Evolutionary conservation across 768 basidiomycete genomes (phyloP).

Genomic region (Lactifluus hygrophoroides): DNA sequence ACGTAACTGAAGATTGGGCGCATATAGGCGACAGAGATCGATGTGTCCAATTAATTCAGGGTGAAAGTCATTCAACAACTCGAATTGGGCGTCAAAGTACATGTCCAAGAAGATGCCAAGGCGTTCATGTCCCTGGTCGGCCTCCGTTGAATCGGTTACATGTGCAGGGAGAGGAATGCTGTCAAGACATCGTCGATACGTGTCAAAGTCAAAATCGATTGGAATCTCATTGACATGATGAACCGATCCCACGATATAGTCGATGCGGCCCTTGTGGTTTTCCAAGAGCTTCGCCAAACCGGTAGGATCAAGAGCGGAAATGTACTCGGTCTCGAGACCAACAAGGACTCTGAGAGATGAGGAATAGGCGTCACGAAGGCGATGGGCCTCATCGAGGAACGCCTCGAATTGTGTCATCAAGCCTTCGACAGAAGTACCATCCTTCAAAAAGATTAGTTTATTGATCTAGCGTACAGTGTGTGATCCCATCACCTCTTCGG

Average conservation of each 20-base stretch:
- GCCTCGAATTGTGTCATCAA: constrained; percentile 58
- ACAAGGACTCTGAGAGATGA: constrained; percentile 68
- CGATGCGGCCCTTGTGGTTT: constrained; percentile 43
- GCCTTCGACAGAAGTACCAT: constrained; percentile 39
- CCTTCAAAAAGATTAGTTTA: constrained; percentile 33
- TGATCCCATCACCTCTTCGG: constrained; percentile 71
- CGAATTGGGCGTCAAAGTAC: constrained; percentile 85
- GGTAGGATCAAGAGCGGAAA: constrained; percentile 58
- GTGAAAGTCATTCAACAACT: constrained; percentile 55
- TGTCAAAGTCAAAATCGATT: constrained; percentile 82
- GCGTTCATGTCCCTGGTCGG: constrained; percentile 23
- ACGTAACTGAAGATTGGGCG: constrained; percentile 49
- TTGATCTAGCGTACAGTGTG: background rate
- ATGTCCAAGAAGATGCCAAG: constrained; percentile 44
- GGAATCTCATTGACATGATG: constrained; percentile 86
- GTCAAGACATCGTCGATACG: constrained; percentile 54
- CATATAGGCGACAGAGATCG: constrained; percentile 85
- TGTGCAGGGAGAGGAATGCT: constrained; percentile 27
- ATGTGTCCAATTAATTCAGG: constrained; percentile 93
- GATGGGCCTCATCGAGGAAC: constrained; percentile 75
- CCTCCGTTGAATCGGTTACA: constrained; percentile 24
- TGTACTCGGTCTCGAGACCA: constrained; percentile 89
- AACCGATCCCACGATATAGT: constrained; percentile 88
- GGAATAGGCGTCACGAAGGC: constrained; percentile 56
- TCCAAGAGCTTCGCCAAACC: constrained; percentile 46